phyloP scores from a whole-genome alignment of 2,329 filamentous ascomycete species.

The Pyricularia pennisetigena region DNA sequence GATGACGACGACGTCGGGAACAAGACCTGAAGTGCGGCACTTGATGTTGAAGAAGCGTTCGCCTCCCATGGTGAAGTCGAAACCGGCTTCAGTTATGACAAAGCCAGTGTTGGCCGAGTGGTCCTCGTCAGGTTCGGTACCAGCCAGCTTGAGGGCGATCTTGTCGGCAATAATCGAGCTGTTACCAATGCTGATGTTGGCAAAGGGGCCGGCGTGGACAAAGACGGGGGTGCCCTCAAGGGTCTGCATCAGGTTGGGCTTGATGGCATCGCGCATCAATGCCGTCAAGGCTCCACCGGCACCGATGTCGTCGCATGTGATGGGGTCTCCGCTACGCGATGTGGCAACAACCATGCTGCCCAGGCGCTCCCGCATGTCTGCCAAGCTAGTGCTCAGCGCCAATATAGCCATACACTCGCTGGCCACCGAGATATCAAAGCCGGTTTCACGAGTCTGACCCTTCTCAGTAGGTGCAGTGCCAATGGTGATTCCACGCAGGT shows the following conservation, averaged over 20 bases:
- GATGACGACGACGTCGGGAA: slow-evolving; percentile 87
- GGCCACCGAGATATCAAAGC: slow-evolving; percentile 95
- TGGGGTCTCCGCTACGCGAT: slow-evolving; percentile 74
- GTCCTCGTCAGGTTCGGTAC: slow-evolving; percentile 86
- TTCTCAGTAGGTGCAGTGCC: slow-evolving; percentile 86
- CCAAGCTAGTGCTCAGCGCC: slow-evolving; percentile 77
- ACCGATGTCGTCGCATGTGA: slow-evolving; percentile 93
- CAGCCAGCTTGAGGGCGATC: slow-evolving; percentile 89
- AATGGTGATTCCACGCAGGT: slow-evolving; percentile 80
- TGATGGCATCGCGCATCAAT: slow-evolving; percentile 96
- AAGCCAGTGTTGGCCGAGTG: slow-evolving; percentile 76
- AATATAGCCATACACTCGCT: slow-evolving; percentile 98
- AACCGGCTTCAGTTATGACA: slow-evolving; percentile 93
- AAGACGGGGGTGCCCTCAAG: slow-evolving; percentile 95
- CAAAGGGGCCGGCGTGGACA: slow-evolving; percentile 94
- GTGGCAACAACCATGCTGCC: slow-evolving; percentile 93
- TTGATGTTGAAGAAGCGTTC: slow-evolving; percentile 99
- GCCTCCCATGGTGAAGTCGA: slow-evolving; percentile 99
- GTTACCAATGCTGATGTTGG: slow-evolving; percentile 96
- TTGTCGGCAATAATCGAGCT: slow-evolving; percentile 93
- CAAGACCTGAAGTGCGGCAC: slow-evolving; percentile 86
- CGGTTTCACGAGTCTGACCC: slow-evolving; percentile 77
- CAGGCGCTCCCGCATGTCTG: slow-evolving; percentile 85
- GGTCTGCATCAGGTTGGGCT: slow-evolving; percentile 98
- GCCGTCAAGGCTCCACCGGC: slow-evolving; percentile 86